Evolutionary conservation across 1,284 basidiomycete species (phyloP), one percentile per base, ranked within the genome.

Genomic region (Fomes fomentarius): DNA sequence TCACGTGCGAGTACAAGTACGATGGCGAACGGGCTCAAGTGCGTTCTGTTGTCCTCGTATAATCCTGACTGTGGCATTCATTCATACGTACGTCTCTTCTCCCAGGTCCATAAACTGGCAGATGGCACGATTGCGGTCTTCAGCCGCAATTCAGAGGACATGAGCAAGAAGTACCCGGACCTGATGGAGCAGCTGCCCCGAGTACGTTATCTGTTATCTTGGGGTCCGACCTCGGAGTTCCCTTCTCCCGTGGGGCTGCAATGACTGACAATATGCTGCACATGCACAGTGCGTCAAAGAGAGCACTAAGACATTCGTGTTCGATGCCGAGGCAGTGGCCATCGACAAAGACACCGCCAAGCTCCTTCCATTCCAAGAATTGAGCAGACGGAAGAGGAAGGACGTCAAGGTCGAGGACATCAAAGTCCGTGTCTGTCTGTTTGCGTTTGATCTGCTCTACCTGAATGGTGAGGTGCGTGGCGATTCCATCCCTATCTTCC

Each of bases 1-100:
- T 99, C 71, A 98, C 97, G 4, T 99, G 96, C 75, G 97, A 99
- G 76, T 99, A 98, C 77, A 99, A 99, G 74, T 99, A 99, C 67
- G 97, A 99, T 64, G 97, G 97, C 9, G 97, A 99, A 73, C 88
- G 97, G 49, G 97, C 97, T 12, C 95, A 98, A 78, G 89, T 89
- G 46, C 33, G 74, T 62, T 22, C 21, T 17, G 17, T 46, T 10
- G 11, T 34, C 47, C 31, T 12, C 39, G 31, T 26, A 26, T n/a
- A 28, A 19, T 25, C 14, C 2, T 3, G 25, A 5, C 7, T n/a
- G 21, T 17, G 33, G 11, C 12, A 25, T 11, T 7, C 21, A n/a
- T 7, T 28, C 24, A n/a, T 9, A 19, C 9, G 15, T 17, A 28
- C 22, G 24, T 14, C 15, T 12, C 6, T 24, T 14, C 8, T 7